A percentile compares a stretch with the other conserved stretches of the same genome.
Evolutionary conservation across 495 filamentous ascomycete genomes (phyloP).

Genomic region (Penicillium fimorum): DNA sequence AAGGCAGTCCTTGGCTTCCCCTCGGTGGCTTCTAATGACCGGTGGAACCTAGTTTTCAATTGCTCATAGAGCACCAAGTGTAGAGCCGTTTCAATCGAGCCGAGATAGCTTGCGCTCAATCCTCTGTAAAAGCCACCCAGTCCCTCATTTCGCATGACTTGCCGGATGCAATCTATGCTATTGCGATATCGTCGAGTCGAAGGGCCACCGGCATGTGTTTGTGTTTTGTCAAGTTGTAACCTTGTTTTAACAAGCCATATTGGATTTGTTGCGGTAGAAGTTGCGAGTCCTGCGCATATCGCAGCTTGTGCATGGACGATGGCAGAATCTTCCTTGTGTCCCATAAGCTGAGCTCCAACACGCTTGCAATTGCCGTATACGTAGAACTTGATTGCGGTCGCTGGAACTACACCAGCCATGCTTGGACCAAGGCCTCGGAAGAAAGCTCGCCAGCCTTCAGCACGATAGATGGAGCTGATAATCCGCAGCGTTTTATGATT

Average conservation of each 20-base stretch:
- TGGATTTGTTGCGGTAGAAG: slow-evolving; percentile 83
- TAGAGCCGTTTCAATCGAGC: slow-evolving; percentile 79
- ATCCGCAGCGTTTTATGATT: slow-evolving; percentile 80
- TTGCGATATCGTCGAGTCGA: slow-evolving; percentile 69
- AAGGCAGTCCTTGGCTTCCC: slow-evolving; percentile 23
- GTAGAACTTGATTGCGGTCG: slow-evolving; percentile 84
- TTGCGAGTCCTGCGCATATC: slow-evolving; percentile 71
- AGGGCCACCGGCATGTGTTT: slow-evolving; percentile 44
- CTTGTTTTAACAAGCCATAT: slow-evolving; percentile 93
- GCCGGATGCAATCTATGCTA: slow-evolving; percentile 73
- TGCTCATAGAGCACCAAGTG: slow-evolving; percentile 89
- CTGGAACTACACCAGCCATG: slow-evolving; percentile 82
- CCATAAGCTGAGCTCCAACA: slow-evolving; percentile 64
- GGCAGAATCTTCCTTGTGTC: slow-evolving; percentile 62
- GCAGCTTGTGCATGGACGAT: slow-evolving; percentile 73
- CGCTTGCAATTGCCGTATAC: slow-evolving; percentile 86
- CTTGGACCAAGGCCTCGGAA: slow-evolving; percentile 91
- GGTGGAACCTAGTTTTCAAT: slow-evolving; percentile 65
- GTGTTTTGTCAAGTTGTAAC: slow-evolving; percentile 78
- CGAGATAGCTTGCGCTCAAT: slow-evolving; percentile 82
- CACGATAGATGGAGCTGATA: slow-evolving; percentile 67
- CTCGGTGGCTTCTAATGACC: slow-evolving; percentile 48
- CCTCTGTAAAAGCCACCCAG: slow-evolving; percentile 78
- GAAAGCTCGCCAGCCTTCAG: slow-evolving; percentile 78
- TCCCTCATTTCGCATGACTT: slow-evolving; percentile 76